Base-by-base conservation (phyloP, 176 grass and related monocot genomes). In the bread wheat (Triticum aestivum) region DNA sequence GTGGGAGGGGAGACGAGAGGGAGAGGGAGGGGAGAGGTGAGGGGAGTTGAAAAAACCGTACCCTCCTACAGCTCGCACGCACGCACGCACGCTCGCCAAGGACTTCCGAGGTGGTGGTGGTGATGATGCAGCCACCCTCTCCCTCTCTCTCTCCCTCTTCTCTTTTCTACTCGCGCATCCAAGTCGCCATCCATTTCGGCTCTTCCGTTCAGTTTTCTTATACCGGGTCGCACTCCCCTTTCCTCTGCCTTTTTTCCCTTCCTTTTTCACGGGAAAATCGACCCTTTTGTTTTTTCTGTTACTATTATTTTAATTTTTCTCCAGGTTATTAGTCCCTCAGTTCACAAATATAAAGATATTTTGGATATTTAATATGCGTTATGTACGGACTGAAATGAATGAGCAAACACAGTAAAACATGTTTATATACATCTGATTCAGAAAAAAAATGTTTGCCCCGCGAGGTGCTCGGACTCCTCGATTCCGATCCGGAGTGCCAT, bases 141-240 rank as follows among this genome's bases (percentile, higher is more conserved):
- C 51, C 0, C 32, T 10, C 39, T 41, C 33, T 34, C 32, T 35
- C 8, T 18, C 21, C 10, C 32, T 27, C 20, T 5, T 13, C 10
- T 2, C 26, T 63, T 32, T 3, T 65, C 12, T 38, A 65, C 23
- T 58, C 18, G 21, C 84, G 52, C 74, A 29, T 65, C 24, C 20
- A 69, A 78, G 74, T 86, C 84, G 74, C 74, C 44, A 23, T 54
- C 44, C 44, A 56, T 85, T 78, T 85, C 61, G 73, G 41, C 61
- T n/a, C 44, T 69, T 75, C 68, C 7, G 42, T 74, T 74, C 8
- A 0, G 61, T 47, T 33, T 42, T 64, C 13, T 64, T 64, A 27
- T 64, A 11, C 54, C 37, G 13, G 9, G 79, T 81, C 79, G 41
- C 63, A 34, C 79, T 68, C 61, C 6, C 32, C 26, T 27, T 80